These are phyloP conservation scores for Trametopsis cervina DNA, from an alignment of 768 basidiomycete species.

Conservation along the genomic window DNA sequence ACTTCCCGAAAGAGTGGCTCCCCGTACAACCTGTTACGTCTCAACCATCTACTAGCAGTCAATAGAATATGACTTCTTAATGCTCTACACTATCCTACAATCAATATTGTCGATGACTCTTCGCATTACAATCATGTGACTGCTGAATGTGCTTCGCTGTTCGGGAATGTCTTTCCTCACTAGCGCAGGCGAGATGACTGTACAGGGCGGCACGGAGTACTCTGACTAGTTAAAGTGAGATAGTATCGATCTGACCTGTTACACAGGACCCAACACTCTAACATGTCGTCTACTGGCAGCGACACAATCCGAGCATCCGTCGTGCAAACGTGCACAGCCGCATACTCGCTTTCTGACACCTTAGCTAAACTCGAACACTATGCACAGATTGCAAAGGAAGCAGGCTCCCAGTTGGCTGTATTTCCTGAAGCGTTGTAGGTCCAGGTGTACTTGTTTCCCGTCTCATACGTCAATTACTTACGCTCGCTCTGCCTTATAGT, in stretches of 20 bases:
- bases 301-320: slow-evolving; percentile 43
- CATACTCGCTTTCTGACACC: slow-evolving; percentile 38
- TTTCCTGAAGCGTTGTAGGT: slow-evolving; percentile 56
- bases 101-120: not conserved
- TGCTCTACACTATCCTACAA: not conserved
- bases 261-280: too few species aligned
- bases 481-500: slow-evolving; percentile 22
- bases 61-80: slow-evolving; percentile 4
- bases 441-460: not conserved
- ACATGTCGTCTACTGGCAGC: slow-evolving; percentile 6
- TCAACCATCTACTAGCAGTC: slow-evolving; percentile 11
- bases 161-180: too few species aligned
- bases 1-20: slow-evolving; percentile 87
- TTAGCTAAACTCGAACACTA: slow-evolving; percentile 42
- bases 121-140: slow-evolving; percentile 3
- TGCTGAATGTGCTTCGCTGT: too few species aligned
- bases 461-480: not conserved
- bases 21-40: slow-evolving; percentile 27
- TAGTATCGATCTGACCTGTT: too few species aligned
- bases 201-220: too few species aligned
- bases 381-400: slow-evolving; percentile 38
- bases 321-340: slow-evolving; percentile 42
- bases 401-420: slow-evolving; percentile 41
- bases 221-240: too few species aligned
- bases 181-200: too few species aligned